Evolutionary conservation across 139 green algal species (phyloP).

Genomic region (Closterium sp.): DNA sequence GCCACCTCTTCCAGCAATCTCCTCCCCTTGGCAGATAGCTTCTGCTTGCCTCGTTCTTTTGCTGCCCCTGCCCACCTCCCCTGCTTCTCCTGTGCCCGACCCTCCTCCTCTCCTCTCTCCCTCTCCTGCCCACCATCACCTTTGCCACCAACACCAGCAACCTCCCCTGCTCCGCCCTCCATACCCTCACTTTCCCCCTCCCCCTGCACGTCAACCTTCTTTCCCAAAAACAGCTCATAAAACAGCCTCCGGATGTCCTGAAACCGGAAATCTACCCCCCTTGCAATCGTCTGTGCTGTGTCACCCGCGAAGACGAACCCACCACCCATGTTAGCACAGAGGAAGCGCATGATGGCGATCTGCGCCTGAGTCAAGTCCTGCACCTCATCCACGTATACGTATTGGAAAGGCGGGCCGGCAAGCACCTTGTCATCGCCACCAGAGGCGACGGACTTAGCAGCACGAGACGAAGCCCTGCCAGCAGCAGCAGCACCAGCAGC

Average conservation of each 20-base stretch:
- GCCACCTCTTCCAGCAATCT: neutral
- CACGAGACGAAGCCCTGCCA: neutral
- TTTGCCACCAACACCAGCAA: too few species aligned
- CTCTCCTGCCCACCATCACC: neutral
- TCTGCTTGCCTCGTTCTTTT: neutral
- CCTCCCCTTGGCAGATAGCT: neutral
- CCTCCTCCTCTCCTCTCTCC: neutral
- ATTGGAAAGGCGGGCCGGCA: slow-evolving; percentile 51
- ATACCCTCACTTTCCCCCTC: neutral
- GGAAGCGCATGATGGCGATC: slow-evolving; percentile 66
- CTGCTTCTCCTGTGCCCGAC: neutral
- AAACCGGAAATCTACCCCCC: slow-evolving; percentile 75
- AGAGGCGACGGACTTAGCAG: neutral
- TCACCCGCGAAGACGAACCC: slow-evolving; percentile 78
- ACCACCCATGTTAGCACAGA: slow-evolving; percentile 59
- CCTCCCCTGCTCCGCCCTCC: neutral
- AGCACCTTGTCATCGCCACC: neutral
- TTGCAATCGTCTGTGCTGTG: slow-evolving; percentile 77
- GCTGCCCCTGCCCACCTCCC: neutral
- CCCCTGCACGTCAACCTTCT: neutral
- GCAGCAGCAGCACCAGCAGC: too few species aligned
- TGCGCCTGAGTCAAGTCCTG: slow-evolving; percentile 81
- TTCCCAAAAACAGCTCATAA: slow-evolving; percentile 29
- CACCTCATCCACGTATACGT: slow-evolving; percentile 78
- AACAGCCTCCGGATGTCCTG: slow-evolving; percentile 32